Evolutionary conservation across 352 stramenopile genomes (phyloP), one percentile per base, ranked within the genome.

Genomic region (Globisporangium emineosum): DNA sequence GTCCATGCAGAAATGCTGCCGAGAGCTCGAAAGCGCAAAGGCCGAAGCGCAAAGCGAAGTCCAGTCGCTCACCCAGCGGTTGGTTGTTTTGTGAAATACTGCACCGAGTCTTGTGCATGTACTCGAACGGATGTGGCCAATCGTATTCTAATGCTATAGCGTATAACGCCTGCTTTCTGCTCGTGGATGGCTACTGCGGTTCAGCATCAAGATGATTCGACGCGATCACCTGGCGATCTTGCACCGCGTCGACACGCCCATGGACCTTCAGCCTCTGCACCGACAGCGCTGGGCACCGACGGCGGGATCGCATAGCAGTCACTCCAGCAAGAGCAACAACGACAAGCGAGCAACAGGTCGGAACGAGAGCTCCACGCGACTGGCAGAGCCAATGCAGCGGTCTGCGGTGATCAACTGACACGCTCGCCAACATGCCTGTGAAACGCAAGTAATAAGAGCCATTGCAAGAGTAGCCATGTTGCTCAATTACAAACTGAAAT

Each of bases 41-140:
- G 23, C 58, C 5, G 75, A 79, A 30, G 75, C 72, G 2, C 62
- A 80, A 30, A 61, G 51, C 57, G 65, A 83, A 60, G 70, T 69
- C n/a, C 63, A 77, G 32, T 62, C 72, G 51, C 68, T 83, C 30
- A 60, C 56, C 10, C 75, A 80, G 42, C 67, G 75, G 75, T 83
- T 21, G 7, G 9, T 32, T 54, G 32, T n/a, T n/a, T n/a, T n/a
- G n/a, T n/a, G n/a, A n/a, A n/a, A n/a, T n/a, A n/a, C n/a, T n/a
- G n/a, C n/a, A n/a, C n/a, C n/a, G n/a, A n/a, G n/a, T n/a, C n/a
- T n/a, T n/a, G n/a, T n/a, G n/a, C n/a, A n/a, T n/a, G n/a, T n/a
- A n/a, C n/a, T n/a, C n/a, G n/a, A n/a, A n/a, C n/a, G n/a, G n/a
- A n/a, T n/a, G n/a, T n/a, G n/a, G 4, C 6, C 32, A 45, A 21